phyloP scores from a whole-genome alignment of 345 rosid species.

The Leavenworthia alabamica region DNA sequence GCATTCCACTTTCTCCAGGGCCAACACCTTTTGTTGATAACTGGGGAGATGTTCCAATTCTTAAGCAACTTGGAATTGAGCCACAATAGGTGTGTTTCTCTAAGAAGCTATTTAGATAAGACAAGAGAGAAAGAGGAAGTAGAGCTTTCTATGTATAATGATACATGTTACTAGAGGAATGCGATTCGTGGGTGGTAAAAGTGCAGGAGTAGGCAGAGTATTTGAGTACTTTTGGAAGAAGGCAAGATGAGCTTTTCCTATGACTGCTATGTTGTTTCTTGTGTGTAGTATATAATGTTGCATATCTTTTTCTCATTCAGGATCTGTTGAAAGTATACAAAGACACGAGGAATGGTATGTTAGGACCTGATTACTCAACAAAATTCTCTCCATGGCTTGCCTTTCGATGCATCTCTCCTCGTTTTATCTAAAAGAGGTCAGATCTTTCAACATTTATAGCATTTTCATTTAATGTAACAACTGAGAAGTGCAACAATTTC shows the following conservation, averaged over 20 bases:
- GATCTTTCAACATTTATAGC: background rate
- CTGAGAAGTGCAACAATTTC: background rate
- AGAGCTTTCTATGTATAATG: background rate
- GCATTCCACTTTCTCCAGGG: constrained; percentile 50
- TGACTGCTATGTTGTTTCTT: background rate
- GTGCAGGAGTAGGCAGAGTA: constrained; percentile 69
- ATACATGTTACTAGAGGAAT: constrained; percentile 53
- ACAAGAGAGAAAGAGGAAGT: no score
- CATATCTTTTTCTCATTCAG: constrained; percentile 29
- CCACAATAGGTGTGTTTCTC: constrained; percentile 42
- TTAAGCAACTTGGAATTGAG: constrained; percentile 56
- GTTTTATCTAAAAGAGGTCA: constrained; percentile 75
- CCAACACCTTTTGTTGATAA: constrained; percentile 48
- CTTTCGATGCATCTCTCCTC: constrained; percentile 73
- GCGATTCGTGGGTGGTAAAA: constrained; percentile 73
- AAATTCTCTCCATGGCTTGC: constrained; percentile 95
- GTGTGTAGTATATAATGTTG: constrained; percentile 3
- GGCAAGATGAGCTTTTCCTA: constrained; percentile 35
- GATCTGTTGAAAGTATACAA: constrained; percentile 63
- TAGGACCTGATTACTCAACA: constrained; percentile 87
- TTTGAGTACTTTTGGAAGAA: constrained; percentile 76
- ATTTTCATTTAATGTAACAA: background rate
- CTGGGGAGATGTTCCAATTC: constrained; percentile 72
- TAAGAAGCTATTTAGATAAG: no score
- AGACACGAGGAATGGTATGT: constrained; percentile 80